A percentile compares a stretch with the other conserved stretches of the same genome.
These are phyloP conservation scores for Eucalyptus curtisii DNA, from an alignment of 345 rosid genomes.

Conservation along the genomic window DNA sequence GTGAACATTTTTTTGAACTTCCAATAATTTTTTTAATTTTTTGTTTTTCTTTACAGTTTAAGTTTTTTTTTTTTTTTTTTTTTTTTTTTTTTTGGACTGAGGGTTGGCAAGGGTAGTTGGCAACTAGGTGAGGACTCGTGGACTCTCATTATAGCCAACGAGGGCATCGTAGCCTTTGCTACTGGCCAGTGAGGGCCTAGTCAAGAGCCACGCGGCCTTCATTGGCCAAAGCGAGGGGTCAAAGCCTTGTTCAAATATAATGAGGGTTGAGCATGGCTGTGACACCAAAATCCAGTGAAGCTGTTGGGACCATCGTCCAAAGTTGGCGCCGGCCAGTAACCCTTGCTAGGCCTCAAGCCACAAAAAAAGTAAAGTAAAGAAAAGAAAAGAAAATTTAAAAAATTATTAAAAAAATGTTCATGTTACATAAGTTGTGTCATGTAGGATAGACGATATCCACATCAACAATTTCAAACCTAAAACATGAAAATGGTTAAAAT, in stretches of 20 bases:
- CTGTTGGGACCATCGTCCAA: rapidly evolving
- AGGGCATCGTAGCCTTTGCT: background rate
- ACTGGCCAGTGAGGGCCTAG: background rate
- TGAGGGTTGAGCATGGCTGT: background rate
- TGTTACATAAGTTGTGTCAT: rapidly evolving
- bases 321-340: rapidly evolving
- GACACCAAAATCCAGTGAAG: background rate
- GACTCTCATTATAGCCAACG: rapidly evolving
- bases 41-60: rapidly evolving
- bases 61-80: too few relatives aligned
- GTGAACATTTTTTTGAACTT: background rate
- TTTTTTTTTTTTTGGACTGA: rapidly evolving
- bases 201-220: rapidly evolving
- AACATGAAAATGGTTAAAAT: background rate
- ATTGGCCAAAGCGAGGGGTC: background rate
- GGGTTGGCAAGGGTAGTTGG: rapidly evolving
- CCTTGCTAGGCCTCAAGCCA: too few relatives aligned
- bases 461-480: rapidly evolving
- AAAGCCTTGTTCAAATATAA: too few relatives aligned
- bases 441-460: rapidly evolving
- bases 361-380: too few relatives aligned
- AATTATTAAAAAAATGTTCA: too few relatives aligned
- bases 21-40: too few relatives aligned
- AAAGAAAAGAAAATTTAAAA: too few relatives aligned
- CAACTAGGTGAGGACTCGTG: rapidly evolving